phyloP scores from a whole-genome alignment of 2,329 filamentous ascomycete genomes.

The Fusarium sp. region DNA sequence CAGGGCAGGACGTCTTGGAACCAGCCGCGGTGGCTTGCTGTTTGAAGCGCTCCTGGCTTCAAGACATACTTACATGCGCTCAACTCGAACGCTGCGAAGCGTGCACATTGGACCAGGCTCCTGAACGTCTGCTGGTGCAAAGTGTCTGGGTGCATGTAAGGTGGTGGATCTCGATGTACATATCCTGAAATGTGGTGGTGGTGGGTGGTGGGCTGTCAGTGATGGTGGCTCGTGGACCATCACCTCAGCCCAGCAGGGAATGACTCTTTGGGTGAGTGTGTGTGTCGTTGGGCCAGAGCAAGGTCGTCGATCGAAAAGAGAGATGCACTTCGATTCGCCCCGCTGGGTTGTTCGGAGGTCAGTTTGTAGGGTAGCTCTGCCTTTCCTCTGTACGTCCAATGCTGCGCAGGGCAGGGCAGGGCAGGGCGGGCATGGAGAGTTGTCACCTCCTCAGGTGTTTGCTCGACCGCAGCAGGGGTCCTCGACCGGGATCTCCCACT shows the following conservation, averaged over 20 bases:
- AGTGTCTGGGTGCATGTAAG: conserved; percentile 21
- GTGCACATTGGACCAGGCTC: neutral
- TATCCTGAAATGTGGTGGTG: conserved; percentile 17
- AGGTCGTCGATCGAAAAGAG: neutral
- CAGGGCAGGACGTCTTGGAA: neutral
- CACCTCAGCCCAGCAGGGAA: conserved; percentile 22
- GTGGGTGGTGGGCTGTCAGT: conserved; percentile 29
- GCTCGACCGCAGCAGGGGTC: conserved; percentile 15
- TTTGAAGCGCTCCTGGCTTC: neutral
- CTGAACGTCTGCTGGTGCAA: neutral
- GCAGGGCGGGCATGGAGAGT: neutral
- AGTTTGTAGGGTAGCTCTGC: neutral
- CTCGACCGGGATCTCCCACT: conserved; percentile 29
- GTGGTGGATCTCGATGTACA: conserved; percentile 16
- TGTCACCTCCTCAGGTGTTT: conserved; percentile 8
- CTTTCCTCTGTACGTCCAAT: neutral
- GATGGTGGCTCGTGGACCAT: conserved; percentile 28
- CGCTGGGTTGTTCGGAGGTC: neutral
- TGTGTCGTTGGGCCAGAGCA: conserved; percentile 1
- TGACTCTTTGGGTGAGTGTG: conserved; percentile 20
- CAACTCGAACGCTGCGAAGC: neutral
- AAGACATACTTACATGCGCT: neutral
- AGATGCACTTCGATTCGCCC: neutral
- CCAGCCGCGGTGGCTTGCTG: neutral
- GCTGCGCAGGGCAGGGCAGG: neutral